Percentiles rank a stretch among this genome's conserved stretches.
phyloP scores from a whole-genome alignment of 257 asterid species.

The Vinca minor region DNA sequence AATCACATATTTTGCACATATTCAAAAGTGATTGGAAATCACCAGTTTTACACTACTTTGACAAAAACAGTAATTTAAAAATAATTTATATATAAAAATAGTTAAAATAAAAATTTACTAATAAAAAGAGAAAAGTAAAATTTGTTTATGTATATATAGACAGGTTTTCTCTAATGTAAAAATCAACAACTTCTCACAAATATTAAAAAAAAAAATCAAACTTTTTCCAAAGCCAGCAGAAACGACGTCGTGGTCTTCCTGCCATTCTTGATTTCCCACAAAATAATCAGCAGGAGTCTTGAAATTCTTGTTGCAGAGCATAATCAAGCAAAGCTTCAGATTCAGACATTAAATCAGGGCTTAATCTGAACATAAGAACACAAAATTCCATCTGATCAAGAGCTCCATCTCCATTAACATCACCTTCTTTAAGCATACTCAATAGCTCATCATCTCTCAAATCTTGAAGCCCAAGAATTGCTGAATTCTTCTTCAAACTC shows the following conservation, averaged over 20 bases:
- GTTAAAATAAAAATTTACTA: no score
- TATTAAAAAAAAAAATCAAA: no score
- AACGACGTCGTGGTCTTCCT: neutral
- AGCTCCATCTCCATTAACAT: slow-evolving; percentile 56
- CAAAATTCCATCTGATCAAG: slow-evolving; percentile 79
- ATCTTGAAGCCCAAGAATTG: slow-evolving; percentile 57
- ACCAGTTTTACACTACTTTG: no score
- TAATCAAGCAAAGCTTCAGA: slow-evolving; percentile 44
- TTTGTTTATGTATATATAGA: no score
- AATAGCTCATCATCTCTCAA: slow-evolving; percentile 54
- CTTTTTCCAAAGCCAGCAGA: neutral
- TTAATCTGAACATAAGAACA: slow-evolving; percentile 74
- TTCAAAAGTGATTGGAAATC: no score
- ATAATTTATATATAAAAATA: no score
- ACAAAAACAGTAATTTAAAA: no score
- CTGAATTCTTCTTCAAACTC: slow-evolving; percentile 64
- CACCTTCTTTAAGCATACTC: slow-evolving; percentile 66
- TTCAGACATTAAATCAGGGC: slow-evolving; percentile 67
- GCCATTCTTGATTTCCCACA: neutral
- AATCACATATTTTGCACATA: no score
- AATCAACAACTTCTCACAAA: no score
- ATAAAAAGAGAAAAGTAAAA: no score
- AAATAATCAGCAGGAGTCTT: neutral
- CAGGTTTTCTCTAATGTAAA: no score
- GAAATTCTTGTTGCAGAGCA: slow-evolving; percentile 38